A percentile compares a stretch with the other conserved stretches of the same genome.
Evolutionary conservation across 2,329 filamentous ascomycete species (phyloP).

Genomic region (Beauveria australis): DNA sequence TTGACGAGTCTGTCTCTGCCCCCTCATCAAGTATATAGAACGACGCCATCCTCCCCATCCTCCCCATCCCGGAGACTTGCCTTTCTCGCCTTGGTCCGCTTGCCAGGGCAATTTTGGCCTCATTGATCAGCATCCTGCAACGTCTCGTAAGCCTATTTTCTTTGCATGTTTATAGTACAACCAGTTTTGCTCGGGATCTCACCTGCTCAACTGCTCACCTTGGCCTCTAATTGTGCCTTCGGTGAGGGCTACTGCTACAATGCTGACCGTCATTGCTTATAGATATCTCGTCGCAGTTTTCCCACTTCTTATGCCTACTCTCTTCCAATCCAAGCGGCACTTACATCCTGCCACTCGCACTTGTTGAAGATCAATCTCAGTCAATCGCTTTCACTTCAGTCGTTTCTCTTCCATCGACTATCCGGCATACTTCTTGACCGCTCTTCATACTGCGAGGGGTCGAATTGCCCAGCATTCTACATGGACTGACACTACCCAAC

Average conservation of each 20-base stretch:
- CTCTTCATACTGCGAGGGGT: not conserved
- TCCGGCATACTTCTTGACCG: not conserved
- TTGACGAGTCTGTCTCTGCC: not conserved
- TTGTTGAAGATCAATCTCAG: not conserved
- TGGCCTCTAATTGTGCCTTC: not conserved
- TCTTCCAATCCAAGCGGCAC: not conserved
- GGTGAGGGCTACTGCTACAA: not conserved
- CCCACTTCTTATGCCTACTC: not conserved
- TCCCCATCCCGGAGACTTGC: not conserved
- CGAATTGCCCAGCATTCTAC: not conserved
- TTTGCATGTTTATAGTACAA: not conserved
- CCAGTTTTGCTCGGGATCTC: not conserved
- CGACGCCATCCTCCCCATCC: not conserved
- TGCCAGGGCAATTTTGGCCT: slow-evolving; percentile 1
- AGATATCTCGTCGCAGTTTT: not conserved
- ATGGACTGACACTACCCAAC: not conserved
- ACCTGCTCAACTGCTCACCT: not conserved
- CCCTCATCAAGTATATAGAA: slow-evolving; percentile 9
- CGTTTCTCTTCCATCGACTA: not conserved
- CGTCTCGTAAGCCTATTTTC: not conserved
- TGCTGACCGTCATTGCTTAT: slow-evolving; percentile 4
- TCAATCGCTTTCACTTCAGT: not conserved
- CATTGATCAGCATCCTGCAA: not conserved
- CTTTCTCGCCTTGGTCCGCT: not conserved
- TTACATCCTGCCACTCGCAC: not conserved